Conservation (phyloP, 2,329 filamentous ascomycete genomes). For the Eutypa lata region DNA sequence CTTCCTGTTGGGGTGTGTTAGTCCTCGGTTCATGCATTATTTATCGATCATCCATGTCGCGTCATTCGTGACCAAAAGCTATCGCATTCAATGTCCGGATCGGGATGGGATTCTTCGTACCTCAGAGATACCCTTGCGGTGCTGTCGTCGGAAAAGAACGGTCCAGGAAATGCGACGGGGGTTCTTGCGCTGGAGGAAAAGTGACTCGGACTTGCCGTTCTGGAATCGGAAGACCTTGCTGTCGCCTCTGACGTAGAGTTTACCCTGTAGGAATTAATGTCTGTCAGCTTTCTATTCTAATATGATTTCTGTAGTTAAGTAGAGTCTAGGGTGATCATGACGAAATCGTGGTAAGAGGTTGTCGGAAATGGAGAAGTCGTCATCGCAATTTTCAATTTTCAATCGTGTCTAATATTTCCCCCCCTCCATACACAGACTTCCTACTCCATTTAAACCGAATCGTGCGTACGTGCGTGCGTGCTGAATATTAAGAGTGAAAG, state of each 20-base stretch:
- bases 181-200: slow-evolving; percentile 99
- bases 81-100: too few relatives aligned
- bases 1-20: slow-evolving; percentile 69
- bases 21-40: slow-evolving; percentile 12
- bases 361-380: not conserved
- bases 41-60: not conserved
- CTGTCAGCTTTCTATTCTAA: slow-evolving; percentile 23
- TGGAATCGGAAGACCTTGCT: slow-evolving; percentile 99
- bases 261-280: slow-evolving; percentile 64
- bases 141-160: slow-evolving; percentile 94
- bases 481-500: too few relatives aligned
- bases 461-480: too few relatives aligned
- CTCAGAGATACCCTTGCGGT: slow-evolving; percentile 99
- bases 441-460: too few relatives aligned
- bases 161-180: slow-evolving; percentile 99
- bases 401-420: not conserved
- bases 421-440: too few relatives aligned
- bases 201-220: slow-evolving; percentile 99
- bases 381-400: not conserved
- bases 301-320: not conserved
- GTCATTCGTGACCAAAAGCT: too few relatives aligned
- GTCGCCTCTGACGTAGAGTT: slow-evolving; percentile 99
- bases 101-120: slow-evolving; percentile 54
- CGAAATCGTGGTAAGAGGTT: not conserved
- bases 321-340: not conserved